These are phyloP conservation scores for Beauveria rudraprayagi DNA, from an alignment of 2,329 filamentous ascomycete genomes.

Conservation along the genomic window DNA sequence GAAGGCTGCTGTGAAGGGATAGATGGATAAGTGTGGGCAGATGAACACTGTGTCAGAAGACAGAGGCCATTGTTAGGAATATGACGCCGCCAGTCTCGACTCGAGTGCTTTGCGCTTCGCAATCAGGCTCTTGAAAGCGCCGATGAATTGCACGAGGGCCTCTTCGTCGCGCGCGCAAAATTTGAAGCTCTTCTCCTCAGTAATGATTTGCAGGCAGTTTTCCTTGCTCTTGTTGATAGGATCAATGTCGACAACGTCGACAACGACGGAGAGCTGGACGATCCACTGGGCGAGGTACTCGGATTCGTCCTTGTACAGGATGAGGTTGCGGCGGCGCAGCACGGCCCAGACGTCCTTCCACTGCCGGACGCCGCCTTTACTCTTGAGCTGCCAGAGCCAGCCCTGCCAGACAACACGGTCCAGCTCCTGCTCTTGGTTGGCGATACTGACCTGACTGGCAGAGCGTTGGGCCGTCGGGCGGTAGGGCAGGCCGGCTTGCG, in stretches of 20 bases:
- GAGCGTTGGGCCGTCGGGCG: constrained; percentile 36
- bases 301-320: constrained; percentile 85
- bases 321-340: constrained; percentile 73
- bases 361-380: constrained; percentile 73
- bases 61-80: not conserved
- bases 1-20: not conserved
- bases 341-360: constrained; percentile 97
- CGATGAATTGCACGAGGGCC: constrained; percentile 72
- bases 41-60: not conserved
- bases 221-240: constrained; percentile 76
- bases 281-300: constrained; percentile 86
- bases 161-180: constrained; percentile 78
- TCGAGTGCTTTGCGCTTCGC: constrained; percentile 59
- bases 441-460: constrained; percentile 54
- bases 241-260: constrained; percentile 89
- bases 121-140: constrained; percentile 81
- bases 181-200: constrained; percentile 77
- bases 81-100: constrained; percentile 34
- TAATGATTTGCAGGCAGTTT: constrained; percentile 86
- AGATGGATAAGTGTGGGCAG: not conserved
- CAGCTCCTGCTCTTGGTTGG: constrained; percentile 54
- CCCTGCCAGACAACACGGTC: constrained; percentile 93
- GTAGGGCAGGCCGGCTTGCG: constrained; percentile 6
- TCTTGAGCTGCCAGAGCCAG: constrained; percentile 76
- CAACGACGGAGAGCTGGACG: constrained; percentile 66